These are phyloP conservation scores for Cutaneotrichosporon cyanovorans DNA, from an alignment of 1,284 basidiomycete species.

Conservation along the genomic window DNA sequence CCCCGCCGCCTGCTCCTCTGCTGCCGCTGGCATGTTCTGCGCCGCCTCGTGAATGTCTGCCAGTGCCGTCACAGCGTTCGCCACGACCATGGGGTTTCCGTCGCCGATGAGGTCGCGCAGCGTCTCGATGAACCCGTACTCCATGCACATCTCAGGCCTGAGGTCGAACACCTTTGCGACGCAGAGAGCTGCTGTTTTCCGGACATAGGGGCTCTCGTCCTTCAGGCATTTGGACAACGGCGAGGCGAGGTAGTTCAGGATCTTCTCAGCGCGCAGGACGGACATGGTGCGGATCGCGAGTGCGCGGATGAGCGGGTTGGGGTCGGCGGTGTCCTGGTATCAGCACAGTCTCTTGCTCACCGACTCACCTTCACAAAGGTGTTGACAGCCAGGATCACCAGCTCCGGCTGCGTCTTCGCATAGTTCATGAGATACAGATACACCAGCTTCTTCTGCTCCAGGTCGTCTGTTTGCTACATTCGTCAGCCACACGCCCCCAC, in stretches of 20 bases:
- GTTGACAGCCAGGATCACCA: constrained; percentile 95
- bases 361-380: constrained; percentile 71
- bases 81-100: constrained; percentile 97
- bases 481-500: constrained; percentile 1
- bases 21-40: constrained; percentile 22
- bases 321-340: constrained; percentile 81
- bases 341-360: not conserved
- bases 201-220: constrained; percentile 95
- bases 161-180: constrained; percentile 96
- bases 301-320: constrained; percentile 91
- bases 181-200: constrained; percentile 89
- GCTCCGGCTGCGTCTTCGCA: constrained; percentile 93
- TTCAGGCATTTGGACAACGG: constrained; percentile 82
- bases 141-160: constrained; percentile 87
- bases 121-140: constrained; percentile 87
- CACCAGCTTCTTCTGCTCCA: constrained; percentile 58
- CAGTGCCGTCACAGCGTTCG: constrained; percentile 94
- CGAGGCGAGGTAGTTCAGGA: constrained; percentile 94
- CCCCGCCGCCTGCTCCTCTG: constrained; percentile 4
- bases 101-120: constrained; percentile 64
- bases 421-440: constrained; percentile 99
- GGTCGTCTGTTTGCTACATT: constrained; percentile 49
- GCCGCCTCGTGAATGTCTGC: constrained; percentile 74
- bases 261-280: constrained; percentile 93
- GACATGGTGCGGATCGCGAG: constrained; percentile 98